These are phyloP conservation scores for Penicillium ochrochloron DNA, from an alignment of 495 filamentous ascomycete genomes.

Conservation along the genomic window DNA sequence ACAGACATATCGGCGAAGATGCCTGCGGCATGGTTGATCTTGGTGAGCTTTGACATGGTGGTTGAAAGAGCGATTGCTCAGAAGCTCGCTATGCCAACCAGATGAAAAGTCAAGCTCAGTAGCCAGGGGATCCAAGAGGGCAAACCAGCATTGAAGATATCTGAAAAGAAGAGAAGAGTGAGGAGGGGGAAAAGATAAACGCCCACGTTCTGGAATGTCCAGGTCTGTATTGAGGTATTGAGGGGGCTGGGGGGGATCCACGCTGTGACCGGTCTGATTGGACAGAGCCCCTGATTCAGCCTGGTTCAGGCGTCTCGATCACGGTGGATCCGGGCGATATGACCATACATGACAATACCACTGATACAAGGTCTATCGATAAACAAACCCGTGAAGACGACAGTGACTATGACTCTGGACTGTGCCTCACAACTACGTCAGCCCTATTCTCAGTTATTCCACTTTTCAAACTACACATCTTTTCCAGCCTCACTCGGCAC, in stretches of 20 bases:
- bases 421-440: background rate
- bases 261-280: constrained; percentile 21
- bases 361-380: constrained; percentile 17
- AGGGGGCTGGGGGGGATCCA: constrained; percentile 35
- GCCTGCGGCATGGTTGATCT: constrained; percentile 76
- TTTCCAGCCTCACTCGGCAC: constrained; percentile 2
- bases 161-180: constrained; percentile 15
- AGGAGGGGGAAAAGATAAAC: constrained; percentile 25
- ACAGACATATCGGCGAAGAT: constrained; percentile 96
- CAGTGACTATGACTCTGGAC: too few species aligned
- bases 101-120: background rate
- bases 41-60: constrained; percentile 41
- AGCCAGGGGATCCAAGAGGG: constrained; percentile 2
- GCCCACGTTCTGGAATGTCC: constrained; percentile 28
- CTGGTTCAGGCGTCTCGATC: constrained; percentile 28
- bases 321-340: constrained; percentile 15
- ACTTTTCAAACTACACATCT: background rate
- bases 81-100: constrained; percentile 6
- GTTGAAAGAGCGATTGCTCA: background rate
- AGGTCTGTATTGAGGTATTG: constrained; percentile 35
- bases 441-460: background rate
- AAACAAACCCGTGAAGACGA: constrained; percentile 8
- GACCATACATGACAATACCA: constrained; percentile 28
- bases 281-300: constrained; percentile 26
- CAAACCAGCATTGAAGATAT: constrained; percentile 21